Base-by-base conservation (phyloP, 768 basidiomycete species). In the Russula foetens region DNA sequence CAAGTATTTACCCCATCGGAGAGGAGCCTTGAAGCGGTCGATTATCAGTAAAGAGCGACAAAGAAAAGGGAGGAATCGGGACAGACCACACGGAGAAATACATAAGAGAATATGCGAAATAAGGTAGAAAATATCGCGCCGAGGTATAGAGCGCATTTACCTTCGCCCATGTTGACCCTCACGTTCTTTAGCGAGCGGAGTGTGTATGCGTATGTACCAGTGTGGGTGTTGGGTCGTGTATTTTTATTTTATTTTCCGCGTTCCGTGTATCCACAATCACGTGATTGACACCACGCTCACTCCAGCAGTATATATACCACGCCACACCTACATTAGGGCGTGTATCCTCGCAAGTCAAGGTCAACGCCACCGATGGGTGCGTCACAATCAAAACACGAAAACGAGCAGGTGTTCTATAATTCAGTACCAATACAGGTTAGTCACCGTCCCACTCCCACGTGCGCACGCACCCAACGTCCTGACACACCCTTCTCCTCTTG, bases 301-400 rank as follows among this genome's bases (percentile, higher is more conserved):
- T 15, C 41, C n/a, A n/a, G n/a, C n/a, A n/a, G n/a, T n/a, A n/a
- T n/a, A n/a, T n/a, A 48, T 7, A 24, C 7, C 50, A 8, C 21
- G 4, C 7, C 31, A 33, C 31, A 4, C 4, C 31, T 33, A 4
- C 31, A 33, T 9, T 33, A 33, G 31, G 31, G 31, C 4, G 31
- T 9, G 31, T 5, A 35, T 35, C 8, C 11, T 35, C 11, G 35
- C 35, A 35, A 11, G n/a, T n/a, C 35, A 35, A 33, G 31, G 31
- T 12, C 35, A 7, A 35, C 9, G 35, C 6, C 35, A 35, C 35
- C 19, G 39, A 89, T 89, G 88, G 88, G 88, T 69, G 81, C 83
- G 44, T 74, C 75, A 62, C 86, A 88, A 68, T 90, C 88, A n/a
- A 84, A 76, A 69, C 67, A 79, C 47, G 76, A 80, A n/a, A 75